Evolutionary conservation across 306 rosid species (phyloP).

Genomic region (Gillenia trifoliata): DNA sequence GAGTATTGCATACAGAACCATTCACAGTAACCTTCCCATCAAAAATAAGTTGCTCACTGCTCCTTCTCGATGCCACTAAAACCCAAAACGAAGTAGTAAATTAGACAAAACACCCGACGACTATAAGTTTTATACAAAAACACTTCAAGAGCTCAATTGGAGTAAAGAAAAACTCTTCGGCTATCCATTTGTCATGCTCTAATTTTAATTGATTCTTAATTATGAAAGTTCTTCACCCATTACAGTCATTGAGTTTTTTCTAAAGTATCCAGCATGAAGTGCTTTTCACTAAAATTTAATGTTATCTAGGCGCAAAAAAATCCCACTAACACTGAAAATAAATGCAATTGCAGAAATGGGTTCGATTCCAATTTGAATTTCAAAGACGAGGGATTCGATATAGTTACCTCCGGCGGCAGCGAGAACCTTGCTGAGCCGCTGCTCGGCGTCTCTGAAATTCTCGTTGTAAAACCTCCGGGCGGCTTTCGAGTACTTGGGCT

Average conservation of each 20-base stretch:
- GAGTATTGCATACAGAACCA: not conserved
- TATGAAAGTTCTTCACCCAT: too few species aligned
- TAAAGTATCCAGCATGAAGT: too few species aligned
- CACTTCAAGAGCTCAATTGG: too few species aligned
- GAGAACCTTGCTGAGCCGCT: slow-evolving; percentile 89
- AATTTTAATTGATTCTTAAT: too few species aligned
- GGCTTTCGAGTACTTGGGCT: slow-evolving; percentile 74
- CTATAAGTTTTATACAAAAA: too few species aligned
- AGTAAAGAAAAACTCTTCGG: too few species aligned
- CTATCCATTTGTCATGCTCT: too few species aligned
- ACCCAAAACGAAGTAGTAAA: not conserved
- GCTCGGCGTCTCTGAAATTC: slow-evolving; percentile 52
- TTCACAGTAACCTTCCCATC: slow-evolving; percentile 81
- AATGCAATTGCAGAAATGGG: not conserved
- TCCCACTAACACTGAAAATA: not conserved
- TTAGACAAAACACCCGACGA: too few species aligned
- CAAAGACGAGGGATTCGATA: not conserved
- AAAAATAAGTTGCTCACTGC: slow-evolving; percentile 83
- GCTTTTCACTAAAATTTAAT: too few species aligned
- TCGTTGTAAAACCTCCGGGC: slow-evolving; percentile 78
- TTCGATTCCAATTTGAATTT: not conserved
- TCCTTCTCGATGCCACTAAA: slow-evolving; percentile 89
- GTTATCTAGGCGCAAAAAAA: not conserved
- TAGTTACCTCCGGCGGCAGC: slow-evolving; percentile 87
- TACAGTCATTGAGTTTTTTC: too few species aligned